Base-by-base conservation (phyloP, 2,329 filamentous ascomycete species). In the Cordyceps cateniannulata region DNA sequence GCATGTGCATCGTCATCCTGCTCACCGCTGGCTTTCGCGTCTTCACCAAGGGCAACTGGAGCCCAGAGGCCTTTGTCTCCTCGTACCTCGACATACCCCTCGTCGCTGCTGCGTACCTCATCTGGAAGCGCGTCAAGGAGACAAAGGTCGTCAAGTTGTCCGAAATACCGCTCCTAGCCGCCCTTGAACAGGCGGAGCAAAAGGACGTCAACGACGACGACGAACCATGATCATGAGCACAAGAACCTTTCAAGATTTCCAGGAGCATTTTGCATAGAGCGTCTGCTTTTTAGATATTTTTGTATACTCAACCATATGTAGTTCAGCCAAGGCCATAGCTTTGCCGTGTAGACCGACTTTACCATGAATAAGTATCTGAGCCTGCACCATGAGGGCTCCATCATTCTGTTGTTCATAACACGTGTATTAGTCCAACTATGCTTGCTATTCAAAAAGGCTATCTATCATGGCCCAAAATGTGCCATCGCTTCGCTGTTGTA, bases 1-100 rank as follows among this genome's bases (percentile, higher is more conserved):
- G 77, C 63, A 82, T 86, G 76, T 84, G 80, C 67, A 75, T 85
- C 29, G 71, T 88, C 45, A 86, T 91, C 62, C 74, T 92, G 3
- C 76, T 91, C 45, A 91, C 89, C 4, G 83, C 85, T 42, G 88
- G 88, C 0, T 91, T 91, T 65, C 68, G 75, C 2, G 82, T 84
- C 3, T 88, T 88, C 62, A 85, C 83, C 1, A 72, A 72, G 40
- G 84, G 84, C 2, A 80, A 83, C 61, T 87, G 84, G 84, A 75
- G 81, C 60, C 67, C 81, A 0, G 78, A 78, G 22, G 75, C 72
- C 1, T 88, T 88, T 64, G 79, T 87, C 1, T 86, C 85, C 0
- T 80, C 83, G 0, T 88, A 88, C 63, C 67, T 88, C 58, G 82
- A 86, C 62, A 85, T 87, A 35, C 82, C 84, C 1, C 77, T 87